Evolutionary conservation across 768 basidiomycete species (phyloP).

Genomic region (Hericium alpestre): DNA sequence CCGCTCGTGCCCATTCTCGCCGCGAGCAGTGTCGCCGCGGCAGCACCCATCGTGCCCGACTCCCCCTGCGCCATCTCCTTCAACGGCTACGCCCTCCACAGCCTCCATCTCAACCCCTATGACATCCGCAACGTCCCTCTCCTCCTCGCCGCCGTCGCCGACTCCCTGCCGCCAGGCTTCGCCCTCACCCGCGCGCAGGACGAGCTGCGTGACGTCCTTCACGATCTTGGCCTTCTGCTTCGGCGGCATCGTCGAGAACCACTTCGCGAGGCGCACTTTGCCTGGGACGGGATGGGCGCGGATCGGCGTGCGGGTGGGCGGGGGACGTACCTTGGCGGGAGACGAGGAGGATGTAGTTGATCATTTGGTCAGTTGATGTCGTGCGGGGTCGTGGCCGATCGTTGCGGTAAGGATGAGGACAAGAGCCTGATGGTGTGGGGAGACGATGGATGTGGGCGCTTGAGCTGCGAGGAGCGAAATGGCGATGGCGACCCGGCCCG

Average conservation of each 20-base stretch:
- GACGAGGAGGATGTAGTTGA: constrained; percentile 88
- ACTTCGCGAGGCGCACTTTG: constrained; percentile 90
- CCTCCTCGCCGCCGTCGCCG: constrained; percentile 1
- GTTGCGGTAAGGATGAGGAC: background rate
- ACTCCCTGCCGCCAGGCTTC: background rate
- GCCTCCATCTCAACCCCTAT: background rate
- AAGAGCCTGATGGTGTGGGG: background rate
- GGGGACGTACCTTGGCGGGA: constrained; percentile 69
- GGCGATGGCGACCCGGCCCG: too few relatives aligned
- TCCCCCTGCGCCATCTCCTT: constrained; percentile 1
- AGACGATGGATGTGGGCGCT: too few relatives aligned
- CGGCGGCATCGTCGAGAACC: constrained; percentile 79
- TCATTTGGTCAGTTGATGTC: constrained; percentile 35
- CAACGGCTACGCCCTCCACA: constrained; percentile 1
- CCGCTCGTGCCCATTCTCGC: background rate
- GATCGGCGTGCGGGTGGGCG: constrained; percentile 14
- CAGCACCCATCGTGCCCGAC: background rate
- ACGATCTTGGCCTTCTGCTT: constrained; percentile 85
- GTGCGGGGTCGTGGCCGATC: background rate
- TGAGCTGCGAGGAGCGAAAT: too few relatives aligned
- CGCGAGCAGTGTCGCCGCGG: background rate
- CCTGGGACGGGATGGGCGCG: constrained; percentile 33
- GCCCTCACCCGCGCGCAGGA: background rate
- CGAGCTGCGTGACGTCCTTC: constrained; percentile 69
- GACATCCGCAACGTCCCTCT: background rate